phyloP scores from a whole-genome alignment of 2,329 filamentous ascomycete genomes.

The Cryphonectria japonica region DNA sequence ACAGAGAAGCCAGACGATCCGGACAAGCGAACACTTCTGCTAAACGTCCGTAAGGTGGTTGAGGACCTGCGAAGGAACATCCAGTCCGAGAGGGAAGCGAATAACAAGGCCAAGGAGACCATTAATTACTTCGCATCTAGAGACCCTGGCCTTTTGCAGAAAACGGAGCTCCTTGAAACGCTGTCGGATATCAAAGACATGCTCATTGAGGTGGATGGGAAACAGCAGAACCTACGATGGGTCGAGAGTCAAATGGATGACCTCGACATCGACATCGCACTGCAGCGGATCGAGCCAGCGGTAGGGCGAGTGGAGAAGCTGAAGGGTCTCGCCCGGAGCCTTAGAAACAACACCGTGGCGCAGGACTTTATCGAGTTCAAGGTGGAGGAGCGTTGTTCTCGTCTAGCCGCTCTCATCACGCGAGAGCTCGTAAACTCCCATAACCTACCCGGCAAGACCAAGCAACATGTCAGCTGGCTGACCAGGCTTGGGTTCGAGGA shows the following conservation, averaged over 20 bases:
- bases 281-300: slow-evolving; percentile 85
- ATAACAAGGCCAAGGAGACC: slow-evolving; percentile 80
- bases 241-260: slow-evolving; percentile 95
- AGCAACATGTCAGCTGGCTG: slow-evolving; percentile 82
- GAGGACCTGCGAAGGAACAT: slow-evolving; percentile 87
- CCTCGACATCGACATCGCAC: slow-evolving; percentile 91
- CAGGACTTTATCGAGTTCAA: slow-evolving; percentile 93
- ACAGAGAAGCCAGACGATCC: slow-evolving; percentile 79
- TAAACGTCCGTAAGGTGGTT: slow-evolving; percentile 89
- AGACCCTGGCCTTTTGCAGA: slow-evolving; percentile 76
- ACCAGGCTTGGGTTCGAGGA: slow-evolving; percentile 88
- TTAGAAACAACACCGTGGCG: slow-evolving; percentile 84
- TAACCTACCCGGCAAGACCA: slow-evolving; percentile 75
- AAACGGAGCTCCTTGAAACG: slow-evolving; percentile 78
- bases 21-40: slow-evolving; percentile 80
- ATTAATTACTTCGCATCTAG: slow-evolving; percentile 84
- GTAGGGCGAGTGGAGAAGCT: slow-evolving; percentile 85
- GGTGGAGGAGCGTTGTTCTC: slow-evolving; percentile 80
- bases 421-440: slow-evolving; percentile 79
- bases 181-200: slow-evolving; percentile 82
- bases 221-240: slow-evolving; percentile 94
- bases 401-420: slow-evolving; percentile 75
- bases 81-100: slow-evolving; percentile 85
- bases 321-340: slow-evolving; percentile 73
- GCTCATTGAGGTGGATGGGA: slow-evolving; percentile 93